Percentiles rank a stretch among this genome's conserved stretches.
Evolutionary conservation across 768 basidiomycete species (phyloP).

Genomic region (Mycena maculata): DNA sequence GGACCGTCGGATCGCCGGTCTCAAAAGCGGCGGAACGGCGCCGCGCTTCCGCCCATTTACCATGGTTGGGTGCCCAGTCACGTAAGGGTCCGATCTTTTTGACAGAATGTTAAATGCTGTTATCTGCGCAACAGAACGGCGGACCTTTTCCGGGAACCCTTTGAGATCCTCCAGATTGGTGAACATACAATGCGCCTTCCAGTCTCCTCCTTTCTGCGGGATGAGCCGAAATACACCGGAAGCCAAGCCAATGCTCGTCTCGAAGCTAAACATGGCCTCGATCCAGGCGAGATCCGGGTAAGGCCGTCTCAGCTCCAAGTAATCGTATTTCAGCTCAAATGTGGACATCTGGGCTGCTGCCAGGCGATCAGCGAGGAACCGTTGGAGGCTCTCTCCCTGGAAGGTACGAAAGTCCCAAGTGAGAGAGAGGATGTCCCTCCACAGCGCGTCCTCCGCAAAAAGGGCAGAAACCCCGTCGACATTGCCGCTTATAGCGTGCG

Average conservation of each 20-base stretch:
- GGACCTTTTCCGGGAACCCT: slow-evolving; percentile 57
- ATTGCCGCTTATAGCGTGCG: slow-evolving; percentile 26
- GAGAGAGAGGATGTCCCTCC: slow-evolving; percentile 64
- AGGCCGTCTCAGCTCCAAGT: slow-evolving; percentile 51
- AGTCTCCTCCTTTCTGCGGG: slow-evolving; percentile 54
- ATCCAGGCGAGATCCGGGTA: slow-evolving; percentile 69
- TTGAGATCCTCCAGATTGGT: slow-evolving; percentile 71
- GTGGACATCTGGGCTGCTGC: slow-evolving; percentile 40
- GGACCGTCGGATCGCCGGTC: slow-evolving; percentile 65
- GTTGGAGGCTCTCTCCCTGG: slow-evolving; percentile 49
- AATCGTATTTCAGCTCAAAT: slow-evolving; percentile 45
- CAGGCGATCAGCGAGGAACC: slow-evolving; percentile 56
- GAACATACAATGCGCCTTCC: slow-evolving; percentile 71
- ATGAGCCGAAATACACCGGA: slow-evolving; percentile 68
- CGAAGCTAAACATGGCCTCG: slow-evolving; percentile 66
- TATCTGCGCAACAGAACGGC: background rate
- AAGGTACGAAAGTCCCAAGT: slow-evolving; percentile 69
- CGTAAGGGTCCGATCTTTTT: slow-evolving; percentile 55
- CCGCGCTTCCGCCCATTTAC: slow-evolving; percentile 65
- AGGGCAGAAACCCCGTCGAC: slow-evolving; percentile 32
- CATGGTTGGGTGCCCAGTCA: slow-evolving; percentile 57
- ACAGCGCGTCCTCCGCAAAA: slow-evolving; percentile 47
- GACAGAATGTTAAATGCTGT: background rate
- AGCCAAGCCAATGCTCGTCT: slow-evolving; percentile 60
- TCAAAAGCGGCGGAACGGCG: slow-evolving; percentile 57